These are phyloP conservation scores for Auricularia cornea DNA, from an alignment of 768 basidiomycete species.

Conservation along the genomic window DNA sequence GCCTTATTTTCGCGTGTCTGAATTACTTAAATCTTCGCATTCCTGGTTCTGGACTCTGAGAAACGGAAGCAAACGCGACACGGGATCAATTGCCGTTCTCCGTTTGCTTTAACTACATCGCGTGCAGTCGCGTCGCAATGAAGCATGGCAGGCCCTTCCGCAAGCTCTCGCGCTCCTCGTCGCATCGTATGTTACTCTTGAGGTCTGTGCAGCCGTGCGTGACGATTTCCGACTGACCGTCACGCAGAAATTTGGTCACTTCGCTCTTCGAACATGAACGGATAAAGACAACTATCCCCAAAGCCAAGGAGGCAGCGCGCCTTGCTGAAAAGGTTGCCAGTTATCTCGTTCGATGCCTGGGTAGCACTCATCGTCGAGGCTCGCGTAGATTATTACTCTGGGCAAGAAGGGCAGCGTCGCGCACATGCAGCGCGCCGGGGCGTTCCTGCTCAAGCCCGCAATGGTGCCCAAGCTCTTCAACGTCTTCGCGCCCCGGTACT, in stretches of 20 bases:
- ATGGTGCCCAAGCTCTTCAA: constrained; percentile 79
- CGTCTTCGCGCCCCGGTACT: constrained; percentile 73
- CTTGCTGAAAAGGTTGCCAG: constrained; percentile 93
- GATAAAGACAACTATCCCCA: constrained; percentile 91
- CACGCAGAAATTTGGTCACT: constrained; percentile 78
- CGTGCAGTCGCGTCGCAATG: constrained; percentile 38
- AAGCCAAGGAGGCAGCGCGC: constrained; percentile 85
- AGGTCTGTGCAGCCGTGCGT: constrained; percentile 41
- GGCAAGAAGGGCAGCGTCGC: constrained; percentile 77
- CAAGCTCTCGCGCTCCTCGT: constrained; percentile 85
- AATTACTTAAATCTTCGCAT: no score
- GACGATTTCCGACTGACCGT: not conserved
- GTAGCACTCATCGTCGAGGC: no score
- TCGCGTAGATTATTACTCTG: constrained; percentile 71
- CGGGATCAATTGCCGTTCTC: not conserved
- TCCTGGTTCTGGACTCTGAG: no score
- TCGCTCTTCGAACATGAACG: constrained; percentile 92
- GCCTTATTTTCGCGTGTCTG: no score
- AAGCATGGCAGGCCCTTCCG: constrained; percentile 92
- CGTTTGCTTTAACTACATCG: not conserved
- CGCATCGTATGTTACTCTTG: constrained; percentile 89
- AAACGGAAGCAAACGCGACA: not conserved
- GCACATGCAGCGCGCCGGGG: constrained; percentile 62
- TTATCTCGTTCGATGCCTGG: no score
- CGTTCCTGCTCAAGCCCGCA: constrained; percentile 66